phyloP scores from a whole-genome alignment of 1,139 yeast species.

The Suzukiozyma palmioleophila region DNA sequence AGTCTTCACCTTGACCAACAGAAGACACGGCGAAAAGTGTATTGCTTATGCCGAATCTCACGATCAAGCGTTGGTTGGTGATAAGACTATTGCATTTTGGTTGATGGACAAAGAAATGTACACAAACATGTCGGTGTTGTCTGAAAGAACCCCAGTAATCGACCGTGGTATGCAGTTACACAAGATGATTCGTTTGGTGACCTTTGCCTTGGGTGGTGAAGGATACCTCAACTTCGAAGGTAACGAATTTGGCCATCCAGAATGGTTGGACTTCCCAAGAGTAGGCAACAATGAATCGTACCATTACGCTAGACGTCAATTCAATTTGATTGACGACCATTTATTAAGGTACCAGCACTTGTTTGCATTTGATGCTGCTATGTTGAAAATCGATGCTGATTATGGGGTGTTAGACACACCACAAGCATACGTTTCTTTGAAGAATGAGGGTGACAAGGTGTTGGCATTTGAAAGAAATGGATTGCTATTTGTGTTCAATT shows the following conservation, averaged over 20 bases:
- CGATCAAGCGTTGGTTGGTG: constrained; percentile 97
- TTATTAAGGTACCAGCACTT: constrained; percentile 74
- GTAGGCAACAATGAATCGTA: constrained; percentile 83
- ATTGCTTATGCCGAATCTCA: constrained; percentile 94
- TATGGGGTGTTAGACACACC: constrained; percentile 72
- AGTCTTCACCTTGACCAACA: constrained; percentile 76
- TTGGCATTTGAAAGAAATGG: constrained; percentile 87
- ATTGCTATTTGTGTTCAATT: constrained; percentile 78
- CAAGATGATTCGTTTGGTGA: constrained; percentile 80
- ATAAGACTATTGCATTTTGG: constrained; percentile 96
- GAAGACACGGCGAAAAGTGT: constrained; percentile 86
- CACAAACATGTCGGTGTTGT: constrained; percentile 81
- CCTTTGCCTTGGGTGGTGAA: constrained; percentile 91
- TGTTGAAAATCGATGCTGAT: constrained; percentile 71
- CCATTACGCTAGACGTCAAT: constrained; percentile 93
- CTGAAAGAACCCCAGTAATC: constrained; percentile 69
- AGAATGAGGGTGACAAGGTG: constrained; percentile 84
- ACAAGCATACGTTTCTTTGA: constrained; percentile 83
- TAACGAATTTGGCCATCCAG: constrained; percentile 98
- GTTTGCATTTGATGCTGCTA: constrained; percentile 74
- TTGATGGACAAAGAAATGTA: constrained; percentile 98
- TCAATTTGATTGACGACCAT: constrained; percentile 77
- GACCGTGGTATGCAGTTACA: constrained; percentile 90
- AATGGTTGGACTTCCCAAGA: constrained; percentile 97
- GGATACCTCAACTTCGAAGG: constrained; percentile 96